Evolutionary conservation across 371 early-diverging fungal genomes (phyloP).

Genomic region (Saksenaea vasiformis): DNA sequence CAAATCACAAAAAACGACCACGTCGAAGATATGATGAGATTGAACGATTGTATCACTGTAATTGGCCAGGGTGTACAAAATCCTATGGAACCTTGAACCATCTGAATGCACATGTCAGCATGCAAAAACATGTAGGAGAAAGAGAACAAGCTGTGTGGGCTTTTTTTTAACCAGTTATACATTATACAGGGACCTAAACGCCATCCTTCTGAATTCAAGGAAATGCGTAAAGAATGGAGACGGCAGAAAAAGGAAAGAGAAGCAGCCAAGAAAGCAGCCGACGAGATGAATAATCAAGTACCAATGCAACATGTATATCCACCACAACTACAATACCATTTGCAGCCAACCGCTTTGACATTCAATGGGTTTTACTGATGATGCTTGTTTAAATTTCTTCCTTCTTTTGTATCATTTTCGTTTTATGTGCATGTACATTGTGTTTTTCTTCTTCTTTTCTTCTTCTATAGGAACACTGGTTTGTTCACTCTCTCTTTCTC

Average conservation of each 20-base stretch:
- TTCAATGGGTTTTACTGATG: neutral
- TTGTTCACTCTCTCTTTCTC: neutral
- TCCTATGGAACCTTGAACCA: constrained; percentile 65
- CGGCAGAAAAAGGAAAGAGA: constrained; percentile 44
- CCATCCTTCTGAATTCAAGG: constrained; percentile 52
- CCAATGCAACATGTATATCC: constrained; percentile 3
- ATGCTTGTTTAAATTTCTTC: neutral
- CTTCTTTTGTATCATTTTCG: neutral
- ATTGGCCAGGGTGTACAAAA: constrained; percentile 53
- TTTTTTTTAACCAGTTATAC: constrained; percentile 1
- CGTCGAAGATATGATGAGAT: constrained; percentile 61
- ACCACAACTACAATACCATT: constrained; percentile 2
- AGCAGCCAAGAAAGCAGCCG: constrained; percentile 23
- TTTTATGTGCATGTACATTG: constrained; percentile 6
- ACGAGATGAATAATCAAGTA: neutral
- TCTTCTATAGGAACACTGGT: neutral
- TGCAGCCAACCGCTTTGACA: neutral
- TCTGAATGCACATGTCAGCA: constrained; percentile 59
- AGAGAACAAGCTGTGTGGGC: neutral
- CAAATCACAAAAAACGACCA: constrained; percentile 55
- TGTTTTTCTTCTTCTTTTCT: neutral
- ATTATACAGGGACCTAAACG: constrained; percentile 31
- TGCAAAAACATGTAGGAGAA: constrained; percentile 57
- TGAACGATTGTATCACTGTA: constrained; percentile 60
- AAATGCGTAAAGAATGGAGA: constrained; percentile 49